Evolutionary conservation across 345 rosid species (phyloP).

Genomic region (Schrenkiella parvula): DNA sequence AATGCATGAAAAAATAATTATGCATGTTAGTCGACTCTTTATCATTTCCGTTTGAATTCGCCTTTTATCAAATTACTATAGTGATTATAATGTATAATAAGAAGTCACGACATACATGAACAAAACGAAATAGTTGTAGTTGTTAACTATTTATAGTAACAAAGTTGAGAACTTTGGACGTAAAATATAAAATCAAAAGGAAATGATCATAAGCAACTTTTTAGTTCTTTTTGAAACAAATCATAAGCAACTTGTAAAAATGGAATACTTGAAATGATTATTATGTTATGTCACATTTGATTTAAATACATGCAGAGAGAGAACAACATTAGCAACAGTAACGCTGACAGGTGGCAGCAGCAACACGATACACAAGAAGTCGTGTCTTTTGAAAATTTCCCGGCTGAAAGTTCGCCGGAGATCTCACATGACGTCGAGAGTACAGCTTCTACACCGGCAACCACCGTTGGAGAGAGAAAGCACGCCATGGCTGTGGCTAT

Average conservation of each 20-base stretch:
- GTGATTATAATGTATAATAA: neutral
- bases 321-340: conserved; percentile 8
- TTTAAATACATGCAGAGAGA: conserved; percentile 18
- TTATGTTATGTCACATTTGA: neutral
- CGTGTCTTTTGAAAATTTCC: conserved; percentile 80
- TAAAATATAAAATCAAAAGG: neutral
- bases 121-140: neutral
- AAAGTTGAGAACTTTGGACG: neutral
- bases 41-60: neutral
- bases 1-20: neutral
- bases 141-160: neutral
- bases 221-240: no score
- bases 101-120: neutral
- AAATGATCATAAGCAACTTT: neutral
- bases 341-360: conserved; percentile 41
- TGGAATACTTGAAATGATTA: neutral
- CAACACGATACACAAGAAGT: conserved; percentile 69
- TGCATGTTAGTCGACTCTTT: neutral
- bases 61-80: neutral
- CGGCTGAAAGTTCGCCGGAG: conserved; percentile 81
- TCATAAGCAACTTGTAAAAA: neutral
- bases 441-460: conserved; percentile 42
- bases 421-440: conserved; percentile 58
- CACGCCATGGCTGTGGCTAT: conserved; percentile 86
- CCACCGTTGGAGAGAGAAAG: conserved; percentile 49